phyloP scores from a whole-genome alignment of 805 yeast genomes.

The Jamesozyma jinghongensis region DNA sequence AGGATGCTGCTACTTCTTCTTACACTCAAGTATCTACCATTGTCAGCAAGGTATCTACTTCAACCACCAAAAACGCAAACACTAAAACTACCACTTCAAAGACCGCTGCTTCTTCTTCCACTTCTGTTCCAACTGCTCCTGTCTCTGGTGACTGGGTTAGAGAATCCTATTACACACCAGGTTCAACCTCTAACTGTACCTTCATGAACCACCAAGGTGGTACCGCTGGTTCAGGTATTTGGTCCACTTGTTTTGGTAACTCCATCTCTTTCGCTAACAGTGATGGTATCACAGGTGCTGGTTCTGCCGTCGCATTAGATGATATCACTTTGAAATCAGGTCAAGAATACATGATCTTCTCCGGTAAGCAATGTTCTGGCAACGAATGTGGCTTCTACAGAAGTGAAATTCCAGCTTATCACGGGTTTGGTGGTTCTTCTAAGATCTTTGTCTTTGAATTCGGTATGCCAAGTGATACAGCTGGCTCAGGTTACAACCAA shows the following conservation, averaged over 20 bases:
- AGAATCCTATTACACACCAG: constrained; percentile 66
- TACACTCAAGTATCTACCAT: constrained; percentile 8
- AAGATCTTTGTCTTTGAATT: constrained; percentile 92
- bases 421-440: constrained; percentile 78
- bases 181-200: constrained; percentile 58
- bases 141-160: constrained; percentile 60
- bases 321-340: constrained; percentile 65
- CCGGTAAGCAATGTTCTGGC: constrained; percentile 52
- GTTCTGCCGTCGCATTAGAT: constrained; percentile 55
- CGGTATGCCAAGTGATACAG: constrained; percentile 72
- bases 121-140: constrained; percentile 28
- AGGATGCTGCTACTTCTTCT: constrained; percentile 9
- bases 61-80: constrained; percentile 9
- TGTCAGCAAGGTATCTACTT: constrained; percentile 8
- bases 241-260: constrained; percentile 83
- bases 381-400: constrained; percentile 80
- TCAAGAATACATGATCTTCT: constrained; percentile 74
- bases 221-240: constrained; percentile 72
- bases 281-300: constrained; percentile 68
- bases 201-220: constrained; percentile 90
- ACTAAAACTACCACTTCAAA: not conserved
- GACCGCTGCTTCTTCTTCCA: constrained; percentile 23
- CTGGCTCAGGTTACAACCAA: constrained; percentile 44
- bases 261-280: constrained; percentile 77
- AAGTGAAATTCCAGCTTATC: constrained; percentile 80